Evolutionary conservation across 805 yeast genomes (phyloP), one percentile per base, ranked within the genome.

Genomic region (Candida ipomoeae): DNA sequence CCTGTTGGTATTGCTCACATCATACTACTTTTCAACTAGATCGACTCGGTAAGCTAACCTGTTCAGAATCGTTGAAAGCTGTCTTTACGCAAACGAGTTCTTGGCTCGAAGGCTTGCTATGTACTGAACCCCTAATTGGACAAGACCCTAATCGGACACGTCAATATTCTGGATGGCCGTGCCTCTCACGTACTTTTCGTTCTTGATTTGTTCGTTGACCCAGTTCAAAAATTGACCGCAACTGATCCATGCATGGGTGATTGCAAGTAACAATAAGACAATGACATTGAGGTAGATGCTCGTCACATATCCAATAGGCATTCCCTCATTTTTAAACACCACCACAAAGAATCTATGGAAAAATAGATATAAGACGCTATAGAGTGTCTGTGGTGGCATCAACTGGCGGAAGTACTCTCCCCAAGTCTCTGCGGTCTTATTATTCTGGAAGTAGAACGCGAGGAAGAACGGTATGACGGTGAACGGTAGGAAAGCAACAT

Each of bases 101-200:
- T 26, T 26, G 29, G 29, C 18, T 39, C 14, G 31, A 8, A 17
- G 8, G 41, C 41, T 14, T 39, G 18, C 32, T 39, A 39, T 39
- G 41, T 39, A 39, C 41, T 21, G 23, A 31, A 26, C 11, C 10
- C 29, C 10, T 26, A 26, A 26, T 26, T 26, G 29, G 29, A 26
- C 5, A 10, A 26, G 29, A 23, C 29, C 34, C 3, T 18, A 42
- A n/a, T 42, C 45, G 8, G 36, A 46, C 5, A 40, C 41, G 11
- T 53, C 66, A 36, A 64, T 44, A 58, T 76, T 79, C 55, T 79
- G 80, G 48, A 81, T 69, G 3, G 82, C 77, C 57, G 81, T 75
- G 1, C 85, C 85, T 46, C 73, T 73, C 11, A 81, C 81, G 52
- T 81, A 82, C 52, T 74, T 73, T 55, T 81, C 83, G 51, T 79